Evolutionary conservation across 2,329 filamentous ascomycete genomes (phyloP).

Genomic region (Tolypocladium tropicale): DNA sequence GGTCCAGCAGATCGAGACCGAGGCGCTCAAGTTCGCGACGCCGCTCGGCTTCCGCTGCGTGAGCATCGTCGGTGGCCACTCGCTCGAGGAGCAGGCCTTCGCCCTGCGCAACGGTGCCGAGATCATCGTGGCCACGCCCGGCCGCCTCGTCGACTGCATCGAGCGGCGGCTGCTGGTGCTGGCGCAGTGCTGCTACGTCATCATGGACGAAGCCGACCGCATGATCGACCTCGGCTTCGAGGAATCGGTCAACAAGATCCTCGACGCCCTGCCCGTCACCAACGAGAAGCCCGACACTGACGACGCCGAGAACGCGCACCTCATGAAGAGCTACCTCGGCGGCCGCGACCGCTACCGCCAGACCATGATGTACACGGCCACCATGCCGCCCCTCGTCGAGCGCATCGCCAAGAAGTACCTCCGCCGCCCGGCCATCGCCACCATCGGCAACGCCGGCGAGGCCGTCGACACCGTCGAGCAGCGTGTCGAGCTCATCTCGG

Average conservation of each 20-base stretch:
- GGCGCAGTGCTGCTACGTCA: constrained; percentile 94
- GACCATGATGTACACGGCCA: constrained; percentile 99
- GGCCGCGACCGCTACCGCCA: constrained; percentile 77
- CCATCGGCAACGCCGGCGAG: constrained; percentile 88
- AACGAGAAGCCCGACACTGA: constrained; percentile 96
- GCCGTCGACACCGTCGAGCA: constrained; percentile 97
- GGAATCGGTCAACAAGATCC: constrained; percentile 93
- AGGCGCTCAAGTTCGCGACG: constrained; percentile 83
- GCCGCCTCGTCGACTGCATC: constrained; percentile 93
- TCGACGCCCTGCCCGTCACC: constrained; percentile 80
- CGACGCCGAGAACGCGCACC: constrained; percentile 72
- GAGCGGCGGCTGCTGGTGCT: constrained; percentile 86
- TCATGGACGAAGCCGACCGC: constrained; percentile 98
- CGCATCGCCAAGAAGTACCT: constrained; percentile 96
- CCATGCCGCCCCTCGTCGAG: constrained; percentile 88
- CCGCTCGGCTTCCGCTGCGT: constrained; percentile 91
- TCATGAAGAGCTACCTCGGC: constrained; percentile 75
- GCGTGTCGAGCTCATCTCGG: constrained; percentile 79
- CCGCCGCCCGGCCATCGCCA: constrained; percentile 83
- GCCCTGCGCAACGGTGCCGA: constrained; percentile 86
- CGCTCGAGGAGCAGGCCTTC: constrained; percentile 86
- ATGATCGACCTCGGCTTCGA: constrained; percentile 99
- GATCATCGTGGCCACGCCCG: constrained; percentile 96
- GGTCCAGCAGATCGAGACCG: constrained; percentile 92
- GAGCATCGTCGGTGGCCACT: constrained; percentile 95